Percentiles rank a stretch among this genome's conserved stretches.
Conservation (phyloP, 2,329 filamentous ascomycete genomes). For the Colletotrichum tanaceti region DNA sequence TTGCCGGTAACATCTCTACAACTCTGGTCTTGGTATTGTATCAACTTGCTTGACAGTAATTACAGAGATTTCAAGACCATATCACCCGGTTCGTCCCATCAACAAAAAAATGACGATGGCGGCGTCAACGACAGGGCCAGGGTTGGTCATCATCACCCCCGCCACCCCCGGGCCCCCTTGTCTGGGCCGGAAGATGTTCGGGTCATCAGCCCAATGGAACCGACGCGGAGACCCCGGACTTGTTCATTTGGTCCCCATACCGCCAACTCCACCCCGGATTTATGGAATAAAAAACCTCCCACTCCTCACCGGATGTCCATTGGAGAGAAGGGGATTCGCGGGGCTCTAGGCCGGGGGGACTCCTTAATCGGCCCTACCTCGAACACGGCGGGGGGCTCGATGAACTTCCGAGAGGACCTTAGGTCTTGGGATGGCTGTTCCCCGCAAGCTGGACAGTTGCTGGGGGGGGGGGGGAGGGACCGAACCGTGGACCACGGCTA, state of each 20-base stretch:
- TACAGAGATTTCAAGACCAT: too few species aligned
- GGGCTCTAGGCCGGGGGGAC: background rate
- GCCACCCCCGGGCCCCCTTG: too few species aligned
- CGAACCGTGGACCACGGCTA: too few species aligned
- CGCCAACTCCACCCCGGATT: background rate
- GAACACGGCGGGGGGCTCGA: slow-evolving; percentile 7
- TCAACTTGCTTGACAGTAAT: too few species aligned
- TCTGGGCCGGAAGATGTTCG: slow-evolving; percentile 3
- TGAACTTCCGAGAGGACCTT: background rate
- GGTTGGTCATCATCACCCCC: background rate
- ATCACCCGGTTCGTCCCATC: background rate
- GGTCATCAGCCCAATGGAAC: slow-evolving; percentile 20
- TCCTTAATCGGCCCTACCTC: slow-evolving; percentile 32
- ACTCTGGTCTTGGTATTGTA: too few species aligned
- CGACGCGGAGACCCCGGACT: slow-evolving; percentile 29
- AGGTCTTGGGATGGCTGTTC: background rate
- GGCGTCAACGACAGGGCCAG: background rate
- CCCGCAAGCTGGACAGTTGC: background rate
- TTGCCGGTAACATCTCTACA: too few species aligned
- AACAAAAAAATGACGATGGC: background rate
- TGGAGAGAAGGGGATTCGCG: background rate
- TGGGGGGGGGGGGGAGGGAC: too few species aligned
- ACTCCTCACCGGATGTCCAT: background rate
- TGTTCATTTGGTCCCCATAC: slow-evolving; percentile 1
- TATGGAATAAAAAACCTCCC: background rate